Evolutionary conservation across 352 stramenopile species (phyloP), one percentile per base, ranked within the genome.

Genomic region (Phytophthora ohioensis): DNA sequence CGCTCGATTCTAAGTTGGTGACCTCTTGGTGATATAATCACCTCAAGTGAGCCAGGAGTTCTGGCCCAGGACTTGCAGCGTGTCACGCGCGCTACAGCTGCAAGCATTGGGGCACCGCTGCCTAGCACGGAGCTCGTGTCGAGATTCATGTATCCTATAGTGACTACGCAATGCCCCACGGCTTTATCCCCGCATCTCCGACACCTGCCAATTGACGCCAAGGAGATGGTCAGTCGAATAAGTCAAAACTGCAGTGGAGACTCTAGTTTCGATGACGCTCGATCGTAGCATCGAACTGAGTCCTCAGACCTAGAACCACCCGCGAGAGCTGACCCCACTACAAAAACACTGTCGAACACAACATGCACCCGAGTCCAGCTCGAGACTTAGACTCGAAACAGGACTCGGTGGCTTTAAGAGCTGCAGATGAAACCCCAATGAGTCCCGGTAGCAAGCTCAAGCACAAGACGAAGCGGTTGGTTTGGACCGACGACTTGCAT

Each of bases 401-500:
- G 6, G 39, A 54, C 4, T 7, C 41, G 21, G 21, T 1, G 21
- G 21, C 21, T 27, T 27, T 27, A 31, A 31, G 32, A 32, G 13
- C 15, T 41, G 36, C 39, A 31, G 21, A 2, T 31, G 39, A 41
- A 43, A 48, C 52, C 5, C 52, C 52, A 12, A 38, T 15, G n/a
- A 45, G 21, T 9, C 21, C 32, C 2, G 17, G 8, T 5, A 30
- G 38, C 41, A 75, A 71, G 5, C 67, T 46, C 45, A 69, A 69
- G 9, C 67, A 48, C 46, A 75, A 71, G 67, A 45, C 32, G 12
- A 67, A 49, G 42, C 27, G 61, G 7, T 34, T 71, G 4, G 13
- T 71, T 8, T 75, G 67, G 67, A 71, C 67, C 0, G 48, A 75
- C 5, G 67, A 75, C 3, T 32, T 75, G 34, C 67, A 75, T 41